Evolutionary conservation across 2,329 filamentous ascomycete genomes (phyloP).

Genomic region (Alternaria postmessia): DNA sequence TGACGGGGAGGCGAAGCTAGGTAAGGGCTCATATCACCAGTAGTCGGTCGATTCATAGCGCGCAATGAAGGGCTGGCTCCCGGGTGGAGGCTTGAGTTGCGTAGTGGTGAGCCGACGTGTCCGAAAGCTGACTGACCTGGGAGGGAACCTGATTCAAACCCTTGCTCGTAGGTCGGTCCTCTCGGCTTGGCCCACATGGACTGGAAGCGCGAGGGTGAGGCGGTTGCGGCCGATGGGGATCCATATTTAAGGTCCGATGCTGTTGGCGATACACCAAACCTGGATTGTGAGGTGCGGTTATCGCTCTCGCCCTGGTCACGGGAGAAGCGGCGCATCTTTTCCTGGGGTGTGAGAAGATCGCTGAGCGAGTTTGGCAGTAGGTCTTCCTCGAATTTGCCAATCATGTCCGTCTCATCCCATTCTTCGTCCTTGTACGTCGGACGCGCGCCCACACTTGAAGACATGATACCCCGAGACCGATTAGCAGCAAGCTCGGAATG

Average conservation of each 20-base stretch:
- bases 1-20: constrained; percentile 65
- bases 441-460: constrained; percentile 65
- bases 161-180: constrained; percentile 58
- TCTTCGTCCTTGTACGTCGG: constrained; percentile 60
- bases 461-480: constrained; percentile 64
- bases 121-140: constrained; percentile 60
- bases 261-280: constrained; percentile 58
- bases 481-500: constrained; percentile 69
- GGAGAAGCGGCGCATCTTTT: constrained; percentile 67
- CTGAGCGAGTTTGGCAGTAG: constrained; percentile 77
- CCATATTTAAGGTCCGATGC: constrained; percentile 55
- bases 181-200: constrained; percentile 62
- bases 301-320: constrained; percentile 64
- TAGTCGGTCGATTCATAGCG: constrained; percentile 58
- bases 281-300: constrained; percentile 55
- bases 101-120: constrained; percentile 71
- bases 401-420: constrained; percentile 56
- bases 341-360: constrained; percentile 69
- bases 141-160: constrained; percentile 44
- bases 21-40: constrained; percentile 60
- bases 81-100: constrained; percentile 65
- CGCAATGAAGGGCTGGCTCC: constrained; percentile 61
- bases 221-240: constrained; percentile 60
- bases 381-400: constrained; percentile 87
- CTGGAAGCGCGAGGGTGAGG: constrained; percentile 70